phyloP scores from a whole-genome alignment of 116 monocot genomes.

The Posidonia oceanica region DNA sequence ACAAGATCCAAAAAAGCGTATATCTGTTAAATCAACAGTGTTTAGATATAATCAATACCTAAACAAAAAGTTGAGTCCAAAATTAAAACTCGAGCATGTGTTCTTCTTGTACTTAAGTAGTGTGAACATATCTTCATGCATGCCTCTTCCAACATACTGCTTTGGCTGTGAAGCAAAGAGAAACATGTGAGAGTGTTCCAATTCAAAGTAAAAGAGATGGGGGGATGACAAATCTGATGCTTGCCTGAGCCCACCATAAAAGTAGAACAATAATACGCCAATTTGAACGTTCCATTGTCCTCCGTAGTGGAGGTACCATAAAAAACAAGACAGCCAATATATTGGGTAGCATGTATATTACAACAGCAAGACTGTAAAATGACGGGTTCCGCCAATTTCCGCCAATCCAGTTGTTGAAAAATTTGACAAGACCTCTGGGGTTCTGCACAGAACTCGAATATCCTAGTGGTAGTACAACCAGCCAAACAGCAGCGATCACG shows the following conservation, averaged over 20 bases:
- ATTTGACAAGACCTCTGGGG: slow-evolving; percentile 77
- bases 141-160: slow-evolving; percentile 91
- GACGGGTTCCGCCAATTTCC: slow-evolving; percentile 59
- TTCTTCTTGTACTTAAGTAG: slow-evolving; percentile 60
- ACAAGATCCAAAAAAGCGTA: slow-evolving; percentile 91
- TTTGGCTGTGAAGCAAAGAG: slow-evolving; percentile 46
- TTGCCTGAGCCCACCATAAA: slow-evolving; percentile 98
- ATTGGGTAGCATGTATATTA: slow-evolving; percentile 85
- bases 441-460: slow-evolving; percentile 80
- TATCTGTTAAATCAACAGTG: slow-evolving; percentile 43
- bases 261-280: slow-evolving; percentile 42
- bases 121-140: slow-evolving; percentile 87
- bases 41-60: background rate
- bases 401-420: slow-evolving; percentile 72
- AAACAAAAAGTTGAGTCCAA: background rate
- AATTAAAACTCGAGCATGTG: background rate
- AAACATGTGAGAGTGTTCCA: background rate
- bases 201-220: slow-evolving; percentile 12
- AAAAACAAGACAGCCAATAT: slow-evolving; percentile 78
- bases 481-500: slow-evolving; percentile 71
- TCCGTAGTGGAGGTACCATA: slow-evolving; percentile 59
- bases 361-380: slow-evolving; percentile 71
- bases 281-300: slow-evolving; percentile 73
- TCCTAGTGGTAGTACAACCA: slow-evolving; percentile 61
- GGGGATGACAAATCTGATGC: slow-evolving; percentile 1